Percentiles rank a stretch among this genome's conserved stretches.
These are phyloP conservation scores for Populus tremula DNA, from an alignment of 345 rosid genomes.

Conservation along the genomic window DNA sequence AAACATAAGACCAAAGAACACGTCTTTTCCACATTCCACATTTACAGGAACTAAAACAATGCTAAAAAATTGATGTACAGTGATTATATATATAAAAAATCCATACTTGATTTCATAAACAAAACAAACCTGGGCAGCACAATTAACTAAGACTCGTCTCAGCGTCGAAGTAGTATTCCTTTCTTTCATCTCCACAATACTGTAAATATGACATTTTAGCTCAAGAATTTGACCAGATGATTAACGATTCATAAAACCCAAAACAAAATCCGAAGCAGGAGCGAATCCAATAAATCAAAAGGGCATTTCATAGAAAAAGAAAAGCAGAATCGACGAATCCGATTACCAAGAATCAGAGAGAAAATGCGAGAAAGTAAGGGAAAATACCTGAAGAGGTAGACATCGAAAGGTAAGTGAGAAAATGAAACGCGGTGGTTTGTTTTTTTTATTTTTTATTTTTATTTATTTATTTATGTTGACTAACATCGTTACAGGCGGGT, in stretches of 20 bases:
- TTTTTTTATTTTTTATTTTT: not conserved
- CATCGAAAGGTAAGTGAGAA: not conserved
- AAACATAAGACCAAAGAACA: not conserved
- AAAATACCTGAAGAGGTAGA: not conserved
- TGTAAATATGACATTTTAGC: constrained; percentile 9
- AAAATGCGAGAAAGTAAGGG: not conserved
- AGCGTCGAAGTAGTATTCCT: constrained; percentile 58
- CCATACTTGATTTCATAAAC: not conserved
- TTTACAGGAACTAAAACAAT: not conserved
- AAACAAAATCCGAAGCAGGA: not conserved
- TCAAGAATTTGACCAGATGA: not conserved
- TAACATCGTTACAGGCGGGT: too few relatives aligned
- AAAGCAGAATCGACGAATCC: not conserved
- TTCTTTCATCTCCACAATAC: constrained; percentile 70
- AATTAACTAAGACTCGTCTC: constrained; percentile 70
- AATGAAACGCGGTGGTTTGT: not conserved
- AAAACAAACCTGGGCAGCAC: constrained; percentile 68
- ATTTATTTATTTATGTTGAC: too few relatives aligned
- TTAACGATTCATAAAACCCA: not conserved
- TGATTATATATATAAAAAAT: too few relatives aligned
- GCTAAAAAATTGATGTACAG: not conserved
- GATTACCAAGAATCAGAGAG: not conserved
- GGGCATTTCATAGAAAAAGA: too few relatives aligned
- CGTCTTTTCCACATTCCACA: not conserved
- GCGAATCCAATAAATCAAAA: not conserved